phyloP scores from a whole-genome alignment of 306 rosid genomes.

The Cucumis cinereus region DNA sequence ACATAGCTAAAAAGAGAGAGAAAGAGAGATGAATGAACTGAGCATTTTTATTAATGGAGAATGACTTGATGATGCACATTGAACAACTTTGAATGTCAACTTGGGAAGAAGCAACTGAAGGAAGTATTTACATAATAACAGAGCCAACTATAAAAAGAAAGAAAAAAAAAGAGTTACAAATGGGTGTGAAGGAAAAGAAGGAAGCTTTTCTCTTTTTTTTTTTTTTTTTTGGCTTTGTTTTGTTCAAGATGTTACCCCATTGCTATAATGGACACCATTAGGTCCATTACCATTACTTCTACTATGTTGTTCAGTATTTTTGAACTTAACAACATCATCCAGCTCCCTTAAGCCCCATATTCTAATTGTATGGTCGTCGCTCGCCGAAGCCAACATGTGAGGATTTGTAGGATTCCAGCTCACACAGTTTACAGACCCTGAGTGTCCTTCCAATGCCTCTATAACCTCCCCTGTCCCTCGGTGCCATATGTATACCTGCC shows the following conservation, averaged over 20 bases:
- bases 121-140: neutral
- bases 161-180: neutral
- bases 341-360: slow-evolving; percentile 79
- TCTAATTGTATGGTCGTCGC: slow-evolving; percentile 88
- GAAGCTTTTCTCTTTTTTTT: neutral
- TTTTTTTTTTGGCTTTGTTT: neutral
- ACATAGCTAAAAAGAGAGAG: neutral
- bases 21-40: neutral
- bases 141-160: neutral
- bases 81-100: neutral
- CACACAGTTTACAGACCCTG: slow-evolving; percentile 95
- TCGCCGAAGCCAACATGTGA: slow-evolving; percentile 95
- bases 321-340: slow-evolving; percentile 28
- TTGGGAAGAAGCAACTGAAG: neutral
- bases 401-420: slow-evolving; percentile 96
- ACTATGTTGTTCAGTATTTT: slow-evolving; percentile 29
- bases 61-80: neutral
- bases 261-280: slow-evolving; percentile 45
- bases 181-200: neutral
- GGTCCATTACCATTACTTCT: slow-evolving; percentile 43
- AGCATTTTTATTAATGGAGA: neutral
- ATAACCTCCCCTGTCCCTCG: slow-evolving; percentile 67
- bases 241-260: slow-evolving; percentile 38
- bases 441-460: slow-evolving; percentile 76
- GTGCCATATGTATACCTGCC: slow-evolving; percentile 88